A percentile compares a stretch with the other conserved stretches of the same genome.
These are phyloP conservation scores for Fraxinus anomala DNA, from an alignment of 257 asterid genomes.

Conservation along the genomic window DNA sequence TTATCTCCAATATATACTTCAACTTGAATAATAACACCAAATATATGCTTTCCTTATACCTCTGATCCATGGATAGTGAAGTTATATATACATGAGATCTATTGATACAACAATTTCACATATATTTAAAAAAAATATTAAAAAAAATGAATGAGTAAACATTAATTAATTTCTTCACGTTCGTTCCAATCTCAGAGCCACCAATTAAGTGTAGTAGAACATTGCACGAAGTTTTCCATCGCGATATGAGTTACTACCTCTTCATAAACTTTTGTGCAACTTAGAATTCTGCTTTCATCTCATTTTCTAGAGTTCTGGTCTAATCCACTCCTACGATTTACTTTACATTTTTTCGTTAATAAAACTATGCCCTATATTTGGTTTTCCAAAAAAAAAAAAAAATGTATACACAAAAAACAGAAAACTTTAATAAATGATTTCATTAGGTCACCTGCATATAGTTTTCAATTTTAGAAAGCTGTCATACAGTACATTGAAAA, in stretches of 20 bases:
- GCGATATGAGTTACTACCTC: too few relatives aligned
- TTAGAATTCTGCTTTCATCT: not conserved
- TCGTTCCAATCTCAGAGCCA: too few relatives aligned
- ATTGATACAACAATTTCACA: not conserved
- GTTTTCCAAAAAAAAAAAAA: not conserved
- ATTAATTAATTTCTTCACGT: too few relatives aligned
- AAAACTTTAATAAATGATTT: not conserved
- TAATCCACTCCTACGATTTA: not conserved
- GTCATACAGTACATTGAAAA: not conserved
- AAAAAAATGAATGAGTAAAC: not conserved
- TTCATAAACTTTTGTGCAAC: not conserved
- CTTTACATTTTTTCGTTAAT: not conserved
- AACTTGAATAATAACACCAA: not conserved
- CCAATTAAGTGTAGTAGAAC: too few relatives aligned
- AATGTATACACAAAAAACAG: not conserved
- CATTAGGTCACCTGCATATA: not conserved
- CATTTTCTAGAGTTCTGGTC: not conserved
- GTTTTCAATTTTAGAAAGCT: not conserved
- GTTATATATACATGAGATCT: not conserved
- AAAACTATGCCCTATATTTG: not conserved
- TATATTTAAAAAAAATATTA: not conserved
- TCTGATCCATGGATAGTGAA: not conserved
- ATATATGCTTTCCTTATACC: not conserved
- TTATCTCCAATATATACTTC: not conserved
- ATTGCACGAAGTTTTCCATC: too few relatives aligned